Conservation (phyloP, 768 basidiomycete genomes). For the Pleurotus platypus region DNA sequence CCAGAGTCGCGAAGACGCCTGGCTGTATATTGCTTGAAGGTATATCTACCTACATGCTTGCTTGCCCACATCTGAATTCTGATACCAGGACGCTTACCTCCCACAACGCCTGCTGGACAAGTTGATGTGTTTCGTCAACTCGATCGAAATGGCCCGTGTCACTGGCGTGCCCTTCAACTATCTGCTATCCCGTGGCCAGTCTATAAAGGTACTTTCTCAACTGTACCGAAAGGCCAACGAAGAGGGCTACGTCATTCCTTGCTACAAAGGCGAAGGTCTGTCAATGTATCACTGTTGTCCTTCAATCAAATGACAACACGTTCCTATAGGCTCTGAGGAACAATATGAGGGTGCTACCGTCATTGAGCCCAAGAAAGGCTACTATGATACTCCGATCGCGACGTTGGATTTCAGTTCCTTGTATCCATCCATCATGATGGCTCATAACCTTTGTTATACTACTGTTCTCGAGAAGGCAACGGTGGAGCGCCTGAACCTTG, state of each 20-base stretch:
- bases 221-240: slow-evolving; percentile 90
- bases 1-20: slow-evolving; percentile 88
- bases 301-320: background rate
- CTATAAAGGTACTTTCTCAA: slow-evolving; percentile 97
- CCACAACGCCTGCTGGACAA: slow-evolving; percentile 96
- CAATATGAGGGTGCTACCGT: slow-evolving; percentile 99
- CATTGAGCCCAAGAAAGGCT: slow-evolving; percentile 94
- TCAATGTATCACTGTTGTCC: background rate
- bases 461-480: slow-evolving; percentile 83
- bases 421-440: slow-evolving; percentile 99
- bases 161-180: slow-evolving; percentile 99
- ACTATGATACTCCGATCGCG: slow-evolving; percentile 95
- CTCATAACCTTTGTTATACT: slow-evolving; percentile 97
- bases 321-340: slow-evolving; percentile 72
- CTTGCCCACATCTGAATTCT: background rate
- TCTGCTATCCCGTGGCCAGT: slow-evolving; percentile 90
- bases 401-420: slow-evolving; percentile 98
- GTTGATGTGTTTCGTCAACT: slow-evolving; percentile 98
- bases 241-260: slow-evolving; percentile 86
- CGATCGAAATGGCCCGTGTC: slow-evolving; percentile 98
- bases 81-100: slow-evolving; percentile 89
- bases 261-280: slow-evolving; percentile 80
- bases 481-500: slow-evolving; percentile 72
- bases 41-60: slow-evolving; percentile 19
- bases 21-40: slow-evolving; percentile 98